Base-by-base conservation (phyloP, 129 eudicot genomes). In the Lactuca sativa region DNA sequence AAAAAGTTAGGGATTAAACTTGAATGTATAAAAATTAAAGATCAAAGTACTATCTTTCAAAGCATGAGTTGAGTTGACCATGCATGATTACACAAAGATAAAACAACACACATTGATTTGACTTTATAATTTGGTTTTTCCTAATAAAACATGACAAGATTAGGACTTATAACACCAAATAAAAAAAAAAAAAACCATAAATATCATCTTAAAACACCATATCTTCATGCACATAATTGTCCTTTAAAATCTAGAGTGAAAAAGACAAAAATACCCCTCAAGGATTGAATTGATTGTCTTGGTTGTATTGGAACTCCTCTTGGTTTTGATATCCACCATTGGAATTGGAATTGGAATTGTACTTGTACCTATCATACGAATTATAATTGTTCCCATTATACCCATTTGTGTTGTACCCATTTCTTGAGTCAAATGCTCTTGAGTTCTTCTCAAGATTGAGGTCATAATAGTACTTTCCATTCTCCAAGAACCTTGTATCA, bases 401-500 rank as follows among this genome's bases (percentile, higher is more conserved):
- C 82, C 78, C 81, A 64, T 67, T 84, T 62, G 75, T 76, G 44
- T 74, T 61, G 63, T 53, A 73, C 9, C 70, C 81, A 67, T 79
- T 84, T 56, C 78, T 74, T 5, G 77, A 69, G 3, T 78, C 37
- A 33, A 58, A 53, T 11, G 81, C 77, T 62, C 82, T 65, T 65
- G 83, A 60, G 69, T 76, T 51, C 74, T 47, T 77, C 57, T 83
- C 84, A 32, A 54, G 40, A 17, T 73, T 78, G 14, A 62, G n/a
- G 62, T 80, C 86, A 71, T 82, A 82, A 59, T 10, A 74, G 78
- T 78, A 87, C 80, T 74, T 83, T 54, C 90, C 92, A 51, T 74
- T 69, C 69, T 82, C 88, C 80, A 86, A 9, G n/a, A 63, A 71
- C 66, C 90, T 79, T 15, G 95, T 80, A 67, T 88, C 91, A 78